Conservation (phyloP, 148 eudicot species). For the Rhododendron kiyosumense region DNA sequence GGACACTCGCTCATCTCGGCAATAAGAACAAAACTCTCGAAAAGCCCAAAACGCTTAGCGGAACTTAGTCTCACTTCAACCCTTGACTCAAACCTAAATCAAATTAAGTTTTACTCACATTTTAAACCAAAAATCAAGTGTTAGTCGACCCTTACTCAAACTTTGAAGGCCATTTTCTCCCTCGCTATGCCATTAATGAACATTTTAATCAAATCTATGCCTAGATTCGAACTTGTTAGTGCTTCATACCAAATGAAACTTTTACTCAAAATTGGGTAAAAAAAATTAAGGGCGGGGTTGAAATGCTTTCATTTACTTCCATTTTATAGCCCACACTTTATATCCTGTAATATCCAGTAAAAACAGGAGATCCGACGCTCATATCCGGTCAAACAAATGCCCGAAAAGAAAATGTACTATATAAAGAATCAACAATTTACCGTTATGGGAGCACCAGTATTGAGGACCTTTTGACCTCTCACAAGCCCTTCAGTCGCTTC, state of each 20-base stretch:
- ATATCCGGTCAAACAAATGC: background rate
- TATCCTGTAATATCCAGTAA: background rate
- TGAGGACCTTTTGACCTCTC: slow-evolving; percentile 60
- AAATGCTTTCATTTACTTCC: no score
- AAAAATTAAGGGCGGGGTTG: background rate
- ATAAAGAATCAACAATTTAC: slow-evolving; percentile 17
- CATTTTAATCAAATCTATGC: background rate
- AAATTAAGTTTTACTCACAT: no score
- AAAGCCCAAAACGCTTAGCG: no score
- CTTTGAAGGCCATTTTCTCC: no score
- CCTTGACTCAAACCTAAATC: background rate
- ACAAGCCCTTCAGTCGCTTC: slow-evolving; percentile 78
- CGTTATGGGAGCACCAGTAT: slow-evolving; percentile 72
- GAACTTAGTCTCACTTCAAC: background rate
- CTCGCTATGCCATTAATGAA: no score
- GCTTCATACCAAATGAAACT: background rate
- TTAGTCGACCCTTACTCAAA: no score
- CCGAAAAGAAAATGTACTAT: no score
- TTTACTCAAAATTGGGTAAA: background rate
- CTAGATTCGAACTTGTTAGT: background rate
- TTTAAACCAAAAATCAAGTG: no score
- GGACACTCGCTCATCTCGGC: no score
- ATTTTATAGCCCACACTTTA: background rate
- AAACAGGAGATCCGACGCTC: background rate
- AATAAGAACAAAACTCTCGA: no score